Percentiles rank a stretch among this genome's conserved stretches.
phyloP scores from a whole-genome alignment of 2,329 filamentous ascomycete genomes.

The Pyricularia sp. region DNA sequence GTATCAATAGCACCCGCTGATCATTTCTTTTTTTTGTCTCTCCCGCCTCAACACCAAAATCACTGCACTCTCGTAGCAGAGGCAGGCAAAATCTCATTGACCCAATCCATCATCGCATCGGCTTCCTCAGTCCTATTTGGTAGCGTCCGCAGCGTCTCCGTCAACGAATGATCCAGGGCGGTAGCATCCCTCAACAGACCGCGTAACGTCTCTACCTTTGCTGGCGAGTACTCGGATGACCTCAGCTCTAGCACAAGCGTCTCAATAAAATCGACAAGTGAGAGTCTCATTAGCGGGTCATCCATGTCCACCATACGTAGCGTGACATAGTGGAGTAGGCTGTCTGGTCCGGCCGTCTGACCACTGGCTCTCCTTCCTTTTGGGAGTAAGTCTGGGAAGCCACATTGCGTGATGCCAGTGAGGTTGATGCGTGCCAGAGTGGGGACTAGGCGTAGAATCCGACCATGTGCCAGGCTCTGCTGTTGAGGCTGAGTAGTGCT shows the following conservation, averaged over 20 bases:
- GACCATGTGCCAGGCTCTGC: conserved; percentile 36
- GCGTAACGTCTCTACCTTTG: conserved; percentile 24
- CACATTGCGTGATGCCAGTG: conserved; percentile 15
- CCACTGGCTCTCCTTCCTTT: conserved; percentile 10
- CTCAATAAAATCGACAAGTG: conserved; percentile 40
- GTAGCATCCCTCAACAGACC: conserved; percentile 26
- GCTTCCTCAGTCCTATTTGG: conserved; percentile 38
- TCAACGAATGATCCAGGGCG: conserved; percentile 24
- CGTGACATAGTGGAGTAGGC: conserved; percentile 37
- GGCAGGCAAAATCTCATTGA: conserved; percentile 24
- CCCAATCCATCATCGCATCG: conserved; percentile 31
- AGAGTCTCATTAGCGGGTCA: conserved; percentile 37
- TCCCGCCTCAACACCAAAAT: background rate
- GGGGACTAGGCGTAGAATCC: conserved; percentile 37
- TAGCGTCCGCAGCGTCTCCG: conserved; percentile 24
- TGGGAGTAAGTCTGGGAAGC: conserved; percentile 16
- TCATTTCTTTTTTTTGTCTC: background rate
- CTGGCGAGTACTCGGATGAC: conserved; percentile 17
- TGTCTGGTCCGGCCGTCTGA: conserved; percentile 10
- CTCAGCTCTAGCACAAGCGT: conserved; percentile 34
- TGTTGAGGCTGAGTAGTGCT: conserved; percentile 18
- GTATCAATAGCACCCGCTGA: background rate
- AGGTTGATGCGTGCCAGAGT: conserved; percentile 35
- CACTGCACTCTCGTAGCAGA: conserved; percentile 10
- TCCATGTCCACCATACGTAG: conserved; percentile 36